Percentiles rank a stretch among this genome's conserved stretches.
These are phyloP conservation scores for Torulaspora globosa DNA, from an alignment of 1,139 yeast genomes.

Conservation along the genomic window DNA sequence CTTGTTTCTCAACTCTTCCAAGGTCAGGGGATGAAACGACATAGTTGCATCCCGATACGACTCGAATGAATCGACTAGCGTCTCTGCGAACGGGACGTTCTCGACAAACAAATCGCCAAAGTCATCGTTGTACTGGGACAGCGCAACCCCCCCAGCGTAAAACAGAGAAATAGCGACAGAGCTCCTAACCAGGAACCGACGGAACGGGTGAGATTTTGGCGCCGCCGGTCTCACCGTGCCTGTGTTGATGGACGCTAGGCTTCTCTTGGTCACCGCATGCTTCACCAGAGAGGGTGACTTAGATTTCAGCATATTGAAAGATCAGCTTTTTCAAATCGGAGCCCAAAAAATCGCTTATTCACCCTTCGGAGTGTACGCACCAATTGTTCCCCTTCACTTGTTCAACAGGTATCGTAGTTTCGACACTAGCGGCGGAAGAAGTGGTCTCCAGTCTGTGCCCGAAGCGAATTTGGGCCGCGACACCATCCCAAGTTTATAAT, in stretches of 20 bases:
- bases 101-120: constrained; percentile 51
- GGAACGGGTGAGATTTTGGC: constrained; percentile 28
- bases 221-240: constrained; percentile 6
- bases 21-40: constrained; percentile 27
- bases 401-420: neutral
- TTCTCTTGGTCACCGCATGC: constrained; percentile 10
- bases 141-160: constrained; percentile 45
- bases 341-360: neutral
- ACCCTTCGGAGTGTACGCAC: too few relatives aligned
- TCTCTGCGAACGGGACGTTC: constrained; percentile 58
- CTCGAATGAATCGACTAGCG: constrained; percentile 48
- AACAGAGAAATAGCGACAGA: constrained; percentile 39
- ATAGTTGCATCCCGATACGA: constrained; percentile 37
- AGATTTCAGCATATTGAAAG: constrained; percentile 10
- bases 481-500: neutral
- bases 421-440: neutral
- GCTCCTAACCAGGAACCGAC: constrained; percentile 37
- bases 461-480: neutral
- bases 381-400: neutral
- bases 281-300: constrained; percentile 9
- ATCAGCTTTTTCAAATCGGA: neutral
- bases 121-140: constrained; percentile 43
- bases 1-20: constrained; percentile 38
- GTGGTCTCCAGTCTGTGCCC: neutral
- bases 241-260: constrained; percentile 15